Percentiles rank a stretch among this genome's conserved stretches.
Conservation (phyloP, 1,139 yeast genomes). For the Diutina scorzettiae region DNA sequence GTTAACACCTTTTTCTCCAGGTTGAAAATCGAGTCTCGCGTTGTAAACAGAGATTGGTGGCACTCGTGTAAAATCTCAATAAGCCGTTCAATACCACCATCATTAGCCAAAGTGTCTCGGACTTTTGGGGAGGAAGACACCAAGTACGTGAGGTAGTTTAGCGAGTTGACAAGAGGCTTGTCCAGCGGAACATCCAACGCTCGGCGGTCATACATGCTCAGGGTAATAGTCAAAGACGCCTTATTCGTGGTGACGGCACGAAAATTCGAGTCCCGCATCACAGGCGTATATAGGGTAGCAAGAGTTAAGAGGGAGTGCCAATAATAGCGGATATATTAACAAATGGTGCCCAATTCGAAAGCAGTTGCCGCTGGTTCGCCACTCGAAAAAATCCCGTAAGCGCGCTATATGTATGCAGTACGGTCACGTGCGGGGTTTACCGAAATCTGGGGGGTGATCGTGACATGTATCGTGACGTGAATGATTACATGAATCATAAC, state of each 20-base stretch:
- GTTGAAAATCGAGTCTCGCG: constrained; percentile 27
- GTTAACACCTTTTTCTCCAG: constrained; percentile 43
- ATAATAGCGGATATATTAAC: no score
- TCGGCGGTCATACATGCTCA: constrained; percentile 80
- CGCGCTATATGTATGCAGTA: no score
- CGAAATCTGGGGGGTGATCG: no score
- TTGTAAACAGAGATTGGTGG: constrained; percentile 26
- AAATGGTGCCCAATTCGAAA: no score
- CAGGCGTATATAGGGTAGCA: no score
- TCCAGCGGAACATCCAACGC: constrained; percentile 88
- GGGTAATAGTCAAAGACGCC: constrained; percentile 84
- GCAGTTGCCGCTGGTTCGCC: no score
- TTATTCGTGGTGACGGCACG: constrained; percentile 66
- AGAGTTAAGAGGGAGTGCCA: no score
- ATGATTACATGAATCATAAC: no score
- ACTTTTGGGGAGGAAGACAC: constrained; percentile 83
- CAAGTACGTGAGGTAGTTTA: constrained; percentile 78
- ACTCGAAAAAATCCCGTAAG: no score
- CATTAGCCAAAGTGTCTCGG: constrained; percentile 75
- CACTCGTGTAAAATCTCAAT: constrained; percentile 82
- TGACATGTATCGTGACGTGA: no score
- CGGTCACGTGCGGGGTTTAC: no score
- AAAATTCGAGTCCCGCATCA: constrained; percentile 92
- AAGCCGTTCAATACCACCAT: constrained; percentile 86
- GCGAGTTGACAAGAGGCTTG: constrained; percentile 80